phyloP scores from a whole-genome alignment of 768 basidiomycete species.

The Galerina marginata region DNA sequence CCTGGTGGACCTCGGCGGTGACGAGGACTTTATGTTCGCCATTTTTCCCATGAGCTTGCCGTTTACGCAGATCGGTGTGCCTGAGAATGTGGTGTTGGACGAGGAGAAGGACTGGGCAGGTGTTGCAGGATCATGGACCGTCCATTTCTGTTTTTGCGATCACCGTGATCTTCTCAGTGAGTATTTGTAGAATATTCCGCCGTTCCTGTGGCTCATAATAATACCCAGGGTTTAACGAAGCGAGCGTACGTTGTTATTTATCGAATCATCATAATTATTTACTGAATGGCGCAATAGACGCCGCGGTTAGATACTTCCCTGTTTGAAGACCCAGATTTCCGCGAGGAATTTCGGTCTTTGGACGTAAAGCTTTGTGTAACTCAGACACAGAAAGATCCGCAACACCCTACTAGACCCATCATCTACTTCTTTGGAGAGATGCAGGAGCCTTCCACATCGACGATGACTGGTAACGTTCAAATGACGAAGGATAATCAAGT shows the following conservation, averaged over 20 bases:
- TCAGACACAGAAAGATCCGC: slow-evolving; percentile 46
- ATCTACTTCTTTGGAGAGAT: slow-evolving; percentile 61
- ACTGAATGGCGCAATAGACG: background rate
- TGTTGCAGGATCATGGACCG: slow-evolving; percentile 61
- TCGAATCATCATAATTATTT: background rate
- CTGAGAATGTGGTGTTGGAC: slow-evolving; percentile 40
- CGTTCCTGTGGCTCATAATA: slow-evolving; percentile 7
- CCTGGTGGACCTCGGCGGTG: slow-evolving; percentile 44
- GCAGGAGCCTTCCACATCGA: slow-evolving; percentile 45
- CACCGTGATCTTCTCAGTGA: slow-evolving; percentile 68
- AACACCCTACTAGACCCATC: slow-evolving; percentile 54
- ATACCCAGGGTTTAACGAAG: slow-evolving; percentile 53
- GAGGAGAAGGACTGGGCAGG: slow-evolving; percentile 61
- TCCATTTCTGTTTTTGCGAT: slow-evolving; percentile 73
- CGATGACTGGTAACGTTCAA: slow-evolving; percentile 57
- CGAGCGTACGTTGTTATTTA: slow-evolving; percentile 28
- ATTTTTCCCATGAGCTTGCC: slow-evolving; percentile 57
- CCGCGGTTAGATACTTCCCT: slow-evolving; percentile 44
- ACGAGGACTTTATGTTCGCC: slow-evolving; percentile 37
- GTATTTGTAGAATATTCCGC: slow-evolving; percentile 28
- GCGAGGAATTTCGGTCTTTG: slow-evolving; percentile 57
- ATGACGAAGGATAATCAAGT: slow-evolving; percentile 63
- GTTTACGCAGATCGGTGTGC: slow-evolving; percentile 57
- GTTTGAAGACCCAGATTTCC: slow-evolving; percentile 55
- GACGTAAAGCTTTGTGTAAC: slow-evolving; percentile 51